A percentile compares a stretch with the other conserved stretches of the same genome.
These are phyloP conservation scores for Trifolium dubium DNA, from an alignment of 306 rosid species.

Conservation along the genomic window DNA sequence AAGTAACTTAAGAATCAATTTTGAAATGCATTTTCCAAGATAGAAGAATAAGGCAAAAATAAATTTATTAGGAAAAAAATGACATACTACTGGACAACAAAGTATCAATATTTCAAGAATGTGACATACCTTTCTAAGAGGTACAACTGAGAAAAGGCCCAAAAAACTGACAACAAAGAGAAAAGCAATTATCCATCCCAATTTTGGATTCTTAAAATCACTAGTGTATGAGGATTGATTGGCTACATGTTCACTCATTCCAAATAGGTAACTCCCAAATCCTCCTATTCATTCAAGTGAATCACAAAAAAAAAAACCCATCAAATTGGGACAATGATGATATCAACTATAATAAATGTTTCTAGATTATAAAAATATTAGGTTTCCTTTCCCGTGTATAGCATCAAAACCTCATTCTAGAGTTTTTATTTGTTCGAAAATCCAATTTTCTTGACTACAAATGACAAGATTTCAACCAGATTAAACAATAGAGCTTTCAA, in stretches of 20 bases:
- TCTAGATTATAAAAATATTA: constrained; percentile 13
- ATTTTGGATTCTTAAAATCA: constrained; percentile 51
- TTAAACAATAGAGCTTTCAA: too few relatives aligned
- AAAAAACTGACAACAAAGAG: constrained; percentile 66
- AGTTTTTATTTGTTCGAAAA: background rate
- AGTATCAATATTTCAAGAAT: constrained; percentile 28
- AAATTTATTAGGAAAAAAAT: constrained; percentile 1
- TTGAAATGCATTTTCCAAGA: constrained; percentile 19
- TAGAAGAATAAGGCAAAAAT: background rate
- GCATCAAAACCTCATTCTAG: constrained; percentile 24
- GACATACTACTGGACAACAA: background rate
- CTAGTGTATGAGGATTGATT: constrained; percentile 35
- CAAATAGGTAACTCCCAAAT: constrained; percentile 62
- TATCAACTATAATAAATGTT: background rate
- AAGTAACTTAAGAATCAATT: background rate
- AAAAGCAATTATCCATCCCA: constrained; percentile 59
- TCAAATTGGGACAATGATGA: constrained; percentile 16
- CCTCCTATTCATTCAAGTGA: constrained; percentile 51
- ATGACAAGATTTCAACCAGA: background rate
- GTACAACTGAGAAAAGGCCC: constrained; percentile 63
- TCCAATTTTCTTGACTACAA: background rate
- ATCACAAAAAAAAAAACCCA: constrained; percentile 11
- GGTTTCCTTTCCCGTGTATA: constrained; percentile 33
- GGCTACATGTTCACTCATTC: constrained; percentile 54
- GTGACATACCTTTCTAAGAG: constrained; percentile 53